phyloP scores from a whole-genome alignment of 257 asterid genomes.

The Forsythia viridissima region DNA sequence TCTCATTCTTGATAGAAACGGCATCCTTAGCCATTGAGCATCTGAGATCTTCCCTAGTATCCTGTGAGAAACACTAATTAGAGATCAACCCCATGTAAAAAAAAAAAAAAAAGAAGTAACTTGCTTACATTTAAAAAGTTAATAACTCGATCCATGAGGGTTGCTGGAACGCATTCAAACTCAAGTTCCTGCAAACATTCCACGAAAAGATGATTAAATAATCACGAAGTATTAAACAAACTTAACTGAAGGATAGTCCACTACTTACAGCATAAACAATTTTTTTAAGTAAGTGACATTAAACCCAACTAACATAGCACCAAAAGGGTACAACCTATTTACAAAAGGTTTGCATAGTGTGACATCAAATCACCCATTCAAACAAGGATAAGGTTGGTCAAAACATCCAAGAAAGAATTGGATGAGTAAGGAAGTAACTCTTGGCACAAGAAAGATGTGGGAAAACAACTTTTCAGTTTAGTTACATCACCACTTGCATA shows the following conservation, averaged over 20 bases:
- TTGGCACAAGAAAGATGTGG: background rate
- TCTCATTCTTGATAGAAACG: slow-evolving; percentile 66
- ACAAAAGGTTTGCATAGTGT: slow-evolving; percentile 3
- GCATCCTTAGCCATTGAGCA: slow-evolving; percentile 93
- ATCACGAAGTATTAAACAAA: slow-evolving; percentile 16
- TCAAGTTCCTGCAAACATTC: slow-evolving; percentile 52
- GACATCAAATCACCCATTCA: background rate
- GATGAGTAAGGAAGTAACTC: background rate
- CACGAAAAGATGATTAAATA: slow-evolving; percentile 22
- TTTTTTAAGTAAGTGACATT: background rate
- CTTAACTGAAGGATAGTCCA: background rate
- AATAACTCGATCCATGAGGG: slow-evolving; percentile 85
- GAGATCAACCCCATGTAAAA: slow-evolving; percentile 26
- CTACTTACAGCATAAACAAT: background rate
- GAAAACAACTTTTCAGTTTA: background rate
- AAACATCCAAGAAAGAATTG: background rate
- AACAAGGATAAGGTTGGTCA: background rate
- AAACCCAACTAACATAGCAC: slow-evolving; percentile 1
- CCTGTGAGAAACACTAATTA: slow-evolving; percentile 43
- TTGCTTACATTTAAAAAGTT: slow-evolving; percentile 74
- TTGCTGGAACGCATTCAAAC: slow-evolving; percentile 78
- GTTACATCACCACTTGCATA: background rate
- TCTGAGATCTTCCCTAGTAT: slow-evolving; percentile 81
- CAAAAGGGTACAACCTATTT: background rate
- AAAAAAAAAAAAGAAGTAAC: slow-evolving; percentile 17